These are phyloP conservation scores for Hypomontagnella monticulosa DNA, from an alignment of 495 filamentous ascomycete species.

Conservation along the genomic window DNA sequence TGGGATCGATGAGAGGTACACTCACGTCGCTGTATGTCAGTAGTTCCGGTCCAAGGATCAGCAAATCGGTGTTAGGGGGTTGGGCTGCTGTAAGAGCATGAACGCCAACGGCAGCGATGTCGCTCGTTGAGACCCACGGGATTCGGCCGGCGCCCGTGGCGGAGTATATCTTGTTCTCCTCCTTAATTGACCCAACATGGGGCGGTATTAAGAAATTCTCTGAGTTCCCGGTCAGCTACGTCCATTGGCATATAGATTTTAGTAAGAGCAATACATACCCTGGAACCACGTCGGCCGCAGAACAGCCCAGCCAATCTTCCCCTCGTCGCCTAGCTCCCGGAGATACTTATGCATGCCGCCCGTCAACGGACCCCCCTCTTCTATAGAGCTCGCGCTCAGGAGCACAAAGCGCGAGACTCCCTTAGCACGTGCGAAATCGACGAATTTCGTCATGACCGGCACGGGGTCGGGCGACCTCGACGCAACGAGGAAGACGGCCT, in stretches of 20 bases:
- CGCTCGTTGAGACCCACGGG: slow-evolving; percentile 57
- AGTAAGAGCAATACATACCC: slow-evolving; percentile 36
- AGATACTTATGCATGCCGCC: slow-evolving; percentile 52
- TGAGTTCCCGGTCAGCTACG: neutral
- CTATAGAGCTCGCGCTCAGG: slow-evolving; percentile 50
- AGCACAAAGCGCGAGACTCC: slow-evolving; percentile 57
- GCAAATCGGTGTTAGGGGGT: slow-evolving; percentile 56
- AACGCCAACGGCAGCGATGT: slow-evolving; percentile 60
- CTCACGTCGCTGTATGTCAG: slow-evolving; percentile 58
- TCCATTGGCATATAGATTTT: too few species aligned
- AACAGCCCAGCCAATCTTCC: slow-evolving; percentile 55
- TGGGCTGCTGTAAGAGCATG: slow-evolving; percentile 51
- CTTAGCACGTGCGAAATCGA: slow-evolving; percentile 50
- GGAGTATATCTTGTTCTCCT: slow-evolving; percentile 57
- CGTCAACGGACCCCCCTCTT: slow-evolving; percentile 50
- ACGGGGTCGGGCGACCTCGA: slow-evolving; percentile 40
- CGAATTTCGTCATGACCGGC: slow-evolving; percentile 48
- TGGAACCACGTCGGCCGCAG: slow-evolving; percentile 59
- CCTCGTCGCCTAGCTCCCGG: slow-evolving; percentile 48
- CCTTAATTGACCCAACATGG: slow-evolving; percentile 47
- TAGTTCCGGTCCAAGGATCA: slow-evolving; percentile 58
- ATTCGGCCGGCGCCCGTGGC: slow-evolving; percentile 56
- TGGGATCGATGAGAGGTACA: too few species aligned
- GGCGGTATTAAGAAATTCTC: slow-evolving; percentile 50
- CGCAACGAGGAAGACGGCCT: slow-evolving; percentile 53